phyloP scores from a whole-genome alignment of 257 asterid genomes.

The Euphrasia confusa region DNA sequence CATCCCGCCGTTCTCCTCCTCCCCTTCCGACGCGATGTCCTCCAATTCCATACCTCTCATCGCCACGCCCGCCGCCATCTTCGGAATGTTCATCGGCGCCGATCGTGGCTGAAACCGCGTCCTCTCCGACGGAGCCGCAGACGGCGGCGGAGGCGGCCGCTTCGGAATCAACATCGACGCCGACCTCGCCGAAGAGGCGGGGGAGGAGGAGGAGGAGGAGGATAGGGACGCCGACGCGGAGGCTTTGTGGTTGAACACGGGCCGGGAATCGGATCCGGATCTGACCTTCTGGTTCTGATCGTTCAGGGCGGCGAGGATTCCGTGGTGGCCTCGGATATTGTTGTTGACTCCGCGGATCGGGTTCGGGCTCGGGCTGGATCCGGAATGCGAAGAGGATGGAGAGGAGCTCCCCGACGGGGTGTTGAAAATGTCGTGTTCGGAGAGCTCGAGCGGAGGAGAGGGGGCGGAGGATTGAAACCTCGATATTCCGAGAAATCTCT shows the following conservation, averaged over 20 bases:
- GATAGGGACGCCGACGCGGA: slow-evolving; percentile 39
- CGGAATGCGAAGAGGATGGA: slow-evolving; percentile 26
- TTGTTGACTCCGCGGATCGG: slow-evolving; percentile 13
- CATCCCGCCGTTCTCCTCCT: slow-evolving; percentile 31
- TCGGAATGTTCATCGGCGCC: slow-evolving; percentile 67
- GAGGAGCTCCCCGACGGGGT: slow-evolving; percentile 32
- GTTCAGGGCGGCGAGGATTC: slow-evolving; percentile 55
- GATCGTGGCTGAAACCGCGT: slow-evolving; percentile 38
- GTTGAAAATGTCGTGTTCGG: slow-evolving; percentile 62
- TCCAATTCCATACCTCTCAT: slow-evolving; percentile 38
- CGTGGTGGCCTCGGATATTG: slow-evolving; percentile 30
- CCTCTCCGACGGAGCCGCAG: slow-evolving; percentile 28
- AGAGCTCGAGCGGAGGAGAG: slow-evolving; percentile 40
- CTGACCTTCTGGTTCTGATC: slow-evolving; percentile 12
- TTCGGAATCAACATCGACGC: slow-evolving; percentile 37
- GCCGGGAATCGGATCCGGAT: slow-evolving; percentile 36
- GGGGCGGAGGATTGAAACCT: slow-evolving; percentile 23
- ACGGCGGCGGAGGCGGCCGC: slow-evolving; percentile 33
- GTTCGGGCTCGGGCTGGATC: slow-evolving; percentile 14
- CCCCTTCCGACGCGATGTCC: slow-evolving; percentile 35
- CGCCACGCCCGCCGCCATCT: slow-evolving; percentile 36
- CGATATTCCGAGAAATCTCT: slow-evolving; percentile 34
- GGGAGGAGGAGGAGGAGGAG: slow-evolving; percentile 42
- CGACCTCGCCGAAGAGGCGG: slow-evolving; percentile 33
- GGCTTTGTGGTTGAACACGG: slow-evolving; percentile 63